Conservation (phyloP, 495 filamentous ascomycete genomes). For the Penicillium waksmanii region DNA sequence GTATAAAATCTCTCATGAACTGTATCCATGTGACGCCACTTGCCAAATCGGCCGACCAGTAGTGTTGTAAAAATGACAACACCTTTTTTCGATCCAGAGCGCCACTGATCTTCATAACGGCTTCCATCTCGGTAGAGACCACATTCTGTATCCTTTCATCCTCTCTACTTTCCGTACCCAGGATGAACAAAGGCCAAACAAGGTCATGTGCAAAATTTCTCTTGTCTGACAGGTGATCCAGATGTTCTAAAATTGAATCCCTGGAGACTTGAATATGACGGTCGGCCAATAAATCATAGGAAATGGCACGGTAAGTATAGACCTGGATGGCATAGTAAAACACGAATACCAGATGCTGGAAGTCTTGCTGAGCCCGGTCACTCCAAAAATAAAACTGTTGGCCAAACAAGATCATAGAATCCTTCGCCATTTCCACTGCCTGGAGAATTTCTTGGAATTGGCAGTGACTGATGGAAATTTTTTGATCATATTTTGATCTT, state of each 20-base stretch:
- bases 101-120: slow-evolving; percentile 26
- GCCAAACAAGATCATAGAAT: slow-evolving; percentile 4
- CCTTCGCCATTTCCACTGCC: slow-evolving; percentile 3
- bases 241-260: slow-evolving; percentile 12
- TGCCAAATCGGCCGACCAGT: slow-evolving; percentile 18
- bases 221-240: slow-evolving; percentile 3
- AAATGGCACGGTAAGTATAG: slow-evolving; percentile 14
- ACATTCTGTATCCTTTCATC: slow-evolving; percentile 5
- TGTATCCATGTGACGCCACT: slow-evolving; percentile 19
- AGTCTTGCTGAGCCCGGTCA: slow-evolving; percentile 4
- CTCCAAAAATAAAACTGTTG: slow-evolving; percentile 10
- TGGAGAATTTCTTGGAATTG: background rate
- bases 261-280: background rate
- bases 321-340: slow-evolving; percentile 19
- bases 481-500: slow-evolving; percentile 11
- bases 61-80: slow-evolving; percentile 23
- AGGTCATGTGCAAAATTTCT: slow-evolving; percentile 14
- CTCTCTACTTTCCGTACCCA: slow-evolving; percentile 15
- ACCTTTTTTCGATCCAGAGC: slow-evolving; percentile 26
- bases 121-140: slow-evolving; percentile 14
- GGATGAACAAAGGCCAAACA: slow-evolving; percentile 22
- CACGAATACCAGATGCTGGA: slow-evolving; percentile 14
- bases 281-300: background rate
- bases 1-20: slow-evolving; percentile 14
- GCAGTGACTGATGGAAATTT: background rate